Base-by-base conservation (phyloP, 768 basidiomycete species). In the Favolaschia claudopus region DNA sequence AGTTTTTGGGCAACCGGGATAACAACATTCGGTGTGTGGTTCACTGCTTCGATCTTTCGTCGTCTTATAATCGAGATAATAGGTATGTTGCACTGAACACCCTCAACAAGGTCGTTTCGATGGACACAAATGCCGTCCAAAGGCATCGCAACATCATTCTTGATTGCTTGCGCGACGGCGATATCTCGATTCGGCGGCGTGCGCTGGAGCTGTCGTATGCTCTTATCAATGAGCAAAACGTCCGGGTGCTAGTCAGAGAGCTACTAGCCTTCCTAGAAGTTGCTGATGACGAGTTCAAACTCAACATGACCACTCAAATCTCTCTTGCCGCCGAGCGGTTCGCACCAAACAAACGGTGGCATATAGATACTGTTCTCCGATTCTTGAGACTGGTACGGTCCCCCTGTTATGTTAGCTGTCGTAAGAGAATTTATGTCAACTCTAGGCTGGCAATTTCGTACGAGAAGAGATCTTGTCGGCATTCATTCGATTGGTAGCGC, bases 81-180 rank as follows among this genome's bases (percentile, higher is more conserved):
- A 97, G 96, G 46, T 99, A 99, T 73, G 97, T 99, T 43, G 96
- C 97, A 4, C 84, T 99, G 34, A 96, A 99, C 75, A 99, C 97
- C 0, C 84, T 99, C 40, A 98, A 96, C 81, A 98, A 99, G 72
- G 96, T 99, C 33, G 97, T 99, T 7, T 85, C 92, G 9, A 95
- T 99, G 82, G 96, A 98, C 74, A 99, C 96, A 12, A 95, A 93
- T 74, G 97, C 97, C 17, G 97, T 99, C 1, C 96, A 98, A 74
- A 89, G 97, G 22, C 97, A 99, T 73, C 91, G 95, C 24, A 95
- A 96, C 73, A 99, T 93, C 65, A 98, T 99, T 64, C 87, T 99
- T n/a, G 96, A 99, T 72, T 99, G 97, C 78, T 79, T 99, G 34
- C 89, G 96, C n/a, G 97, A 99, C 66, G 97, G 96, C 10, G 97